These are phyloP conservation scores for Microsporum audouinii DNA, from an alignment of 2,329 filamentous ascomycete species.

Conservation along the genomic window DNA sequence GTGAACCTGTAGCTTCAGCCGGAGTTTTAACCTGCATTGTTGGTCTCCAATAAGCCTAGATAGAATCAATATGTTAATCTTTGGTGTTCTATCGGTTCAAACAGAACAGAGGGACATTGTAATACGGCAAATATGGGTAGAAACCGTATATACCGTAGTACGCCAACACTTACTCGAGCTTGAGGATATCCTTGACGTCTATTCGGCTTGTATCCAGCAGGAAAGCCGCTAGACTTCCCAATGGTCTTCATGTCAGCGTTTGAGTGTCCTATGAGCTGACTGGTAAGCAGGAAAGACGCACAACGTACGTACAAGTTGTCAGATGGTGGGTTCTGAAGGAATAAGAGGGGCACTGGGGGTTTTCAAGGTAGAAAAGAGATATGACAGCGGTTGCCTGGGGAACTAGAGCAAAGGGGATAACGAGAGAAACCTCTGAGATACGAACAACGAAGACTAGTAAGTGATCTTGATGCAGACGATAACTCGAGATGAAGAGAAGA, in stretches of 20 bases:
- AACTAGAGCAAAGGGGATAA: slow-evolving; percentile 34
- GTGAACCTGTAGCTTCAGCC: slow-evolving; percentile 18
- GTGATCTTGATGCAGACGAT: neutral
- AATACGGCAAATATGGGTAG: no score
- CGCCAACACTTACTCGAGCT: neutral
- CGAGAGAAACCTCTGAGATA: slow-evolving; percentile 41
- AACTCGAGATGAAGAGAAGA: neutral
- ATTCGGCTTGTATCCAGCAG: neutral
- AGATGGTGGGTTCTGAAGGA: neutral
- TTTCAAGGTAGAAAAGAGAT: neutral
- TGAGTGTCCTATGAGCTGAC: neutral
- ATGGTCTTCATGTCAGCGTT: slow-evolving; percentile 4
- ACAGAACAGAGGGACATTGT: no score
- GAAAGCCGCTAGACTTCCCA: neutral
- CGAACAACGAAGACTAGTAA: slow-evolving; percentile 13
- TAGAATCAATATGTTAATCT: neutral
- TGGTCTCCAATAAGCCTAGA: slow-evolving; percentile 1
- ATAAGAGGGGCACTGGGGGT: neutral
- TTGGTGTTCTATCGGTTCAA: no score
- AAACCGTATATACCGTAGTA: no score
- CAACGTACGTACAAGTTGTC: neutral
- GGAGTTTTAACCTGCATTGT: slow-evolving; percentile 13
- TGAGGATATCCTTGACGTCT: slow-evolving; percentile 4
- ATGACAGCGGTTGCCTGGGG: slow-evolving; percentile 6
- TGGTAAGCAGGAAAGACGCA: neutral